Conservation (phyloP, 2,329 filamentous ascomycete species). For the Tolypocladium inflatum region DNA sequence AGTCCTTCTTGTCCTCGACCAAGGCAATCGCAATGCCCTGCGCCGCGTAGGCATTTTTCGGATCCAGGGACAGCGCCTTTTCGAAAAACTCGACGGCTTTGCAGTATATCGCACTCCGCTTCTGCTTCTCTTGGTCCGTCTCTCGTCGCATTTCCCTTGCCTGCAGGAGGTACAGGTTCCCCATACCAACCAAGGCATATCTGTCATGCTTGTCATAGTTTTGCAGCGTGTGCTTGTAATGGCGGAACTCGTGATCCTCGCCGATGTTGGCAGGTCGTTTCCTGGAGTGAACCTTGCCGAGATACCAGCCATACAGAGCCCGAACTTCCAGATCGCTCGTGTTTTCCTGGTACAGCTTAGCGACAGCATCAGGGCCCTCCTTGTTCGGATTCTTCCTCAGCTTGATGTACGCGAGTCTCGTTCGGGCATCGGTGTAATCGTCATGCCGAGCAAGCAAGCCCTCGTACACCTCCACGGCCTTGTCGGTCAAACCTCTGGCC, state of each 20-base stretch:
- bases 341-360: constrained; percentile 76
- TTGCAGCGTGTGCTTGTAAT: constrained; percentile 93
- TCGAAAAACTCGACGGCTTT: constrained; percentile 98
- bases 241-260: constrained; percentile 84
- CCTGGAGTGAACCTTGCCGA: constrained; percentile 70
- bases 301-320: constrained; percentile 89
- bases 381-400: constrained; percentile 72
- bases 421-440: constrained; percentile 87
- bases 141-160: constrained; percentile 92
- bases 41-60: constrained; percentile 90
- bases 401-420: constrained; percentile 82
- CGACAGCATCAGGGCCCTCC: constrained; percentile 77
- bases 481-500: constrained; percentile 66
- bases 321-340: constrained; percentile 84
- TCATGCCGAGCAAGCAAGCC: constrained; percentile 73
- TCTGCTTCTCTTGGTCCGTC: constrained; percentile 82
- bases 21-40: constrained; percentile 93
- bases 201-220: constrained; percentile 94
- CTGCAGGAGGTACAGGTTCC: constrained; percentile 77
- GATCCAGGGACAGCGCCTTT: constrained; percentile 90
- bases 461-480: constrained; percentile 84
- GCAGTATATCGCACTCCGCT: constrained; percentile 75
- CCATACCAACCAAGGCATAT: constrained; percentile 96
- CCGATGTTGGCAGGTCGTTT: constrained; percentile 72
- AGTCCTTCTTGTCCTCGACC: constrained; percentile 89